Evolutionary conservation across 2,329 filamentous ascomycete genomes (phyloP), one percentile per base, ranked within the genome.

Genomic region (Calcarisporium arbuscula): DNA sequence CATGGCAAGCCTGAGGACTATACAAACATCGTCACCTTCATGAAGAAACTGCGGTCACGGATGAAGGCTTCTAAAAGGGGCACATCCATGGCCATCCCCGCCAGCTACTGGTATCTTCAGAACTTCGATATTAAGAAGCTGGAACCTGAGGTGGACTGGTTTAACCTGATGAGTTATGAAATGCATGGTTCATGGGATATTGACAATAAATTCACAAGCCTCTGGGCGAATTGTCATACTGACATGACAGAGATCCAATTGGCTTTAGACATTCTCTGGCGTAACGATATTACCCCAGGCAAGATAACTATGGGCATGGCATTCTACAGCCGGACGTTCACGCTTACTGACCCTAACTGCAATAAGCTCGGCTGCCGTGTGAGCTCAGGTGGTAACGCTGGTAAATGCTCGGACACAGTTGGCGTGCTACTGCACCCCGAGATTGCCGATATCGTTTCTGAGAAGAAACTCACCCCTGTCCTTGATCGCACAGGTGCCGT

Each of bases 161-260:
- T 65, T 41, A 68, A 64, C 36, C 23, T 69, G 10, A 62, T 68
- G 52, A 51, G 54, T 1, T 69, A 68, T 38, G 62, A 69, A 35
- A 39, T 68, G 1, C 61, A 67, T 35, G 62, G 62, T 1, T 33
- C 46, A 2, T 65, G 60, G 57, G 60, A 64, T 38, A 14, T 29
- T 8, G 14, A 36, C 5, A 48, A 46, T 35, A 21, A 36, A 41
- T 56, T 11, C 12, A 48, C 43, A 6, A 58, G 57, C 2, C 31
- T 46, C 1, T 43, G 44, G 8, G 46, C 62, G 11, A 44, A 53
- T 11, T 42, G 50, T 2, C 65, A 68, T 35, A 63, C 64, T 0
- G 68, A 71, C 40, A 32, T 70, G 5, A 66, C 64, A 1, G 65
- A 70, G 41, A 67, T 69, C 20, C 43, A 63, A 5, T 12, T 39